Conservation (phyloP, 2,329 filamentous ascomycete species). For the Aspergillus fructus region DNA sequence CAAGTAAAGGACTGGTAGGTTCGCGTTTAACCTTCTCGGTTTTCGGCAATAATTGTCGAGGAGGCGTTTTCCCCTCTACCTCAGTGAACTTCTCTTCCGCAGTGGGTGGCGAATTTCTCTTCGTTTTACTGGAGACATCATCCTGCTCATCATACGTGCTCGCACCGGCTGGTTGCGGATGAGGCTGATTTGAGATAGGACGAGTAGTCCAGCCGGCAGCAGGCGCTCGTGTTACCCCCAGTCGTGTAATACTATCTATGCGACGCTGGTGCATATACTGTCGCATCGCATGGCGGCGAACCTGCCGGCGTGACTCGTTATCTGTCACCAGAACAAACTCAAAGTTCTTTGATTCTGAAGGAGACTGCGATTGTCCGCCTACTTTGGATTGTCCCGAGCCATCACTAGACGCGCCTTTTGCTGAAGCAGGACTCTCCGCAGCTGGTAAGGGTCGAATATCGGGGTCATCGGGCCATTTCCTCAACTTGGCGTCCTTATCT, state of each 20-base stretch:
- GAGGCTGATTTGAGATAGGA: constrained; percentile 9
- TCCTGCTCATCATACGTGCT: constrained; percentile 13
- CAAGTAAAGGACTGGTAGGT: constrained; percentile 7
- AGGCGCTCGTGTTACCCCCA: constrained; percentile 29
- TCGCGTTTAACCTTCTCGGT: constrained; percentile 16
- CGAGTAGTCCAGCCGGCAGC: constrained; percentile 25
- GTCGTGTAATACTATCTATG: constrained; percentile 31
- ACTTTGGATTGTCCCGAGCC: constrained; percentile 3
- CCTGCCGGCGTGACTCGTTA: constrained; percentile 32
- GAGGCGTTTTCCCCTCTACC: constrained; percentile 6
- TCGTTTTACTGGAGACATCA: constrained; percentile 2
- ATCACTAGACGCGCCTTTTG: background rate
- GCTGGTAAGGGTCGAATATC: background rate
- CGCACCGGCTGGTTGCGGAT: background rate
- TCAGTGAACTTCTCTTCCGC: constrained; percentile 8
- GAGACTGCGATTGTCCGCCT: constrained; percentile 4
- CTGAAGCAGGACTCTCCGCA: background rate
- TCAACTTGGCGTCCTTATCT: constrained; percentile 14
- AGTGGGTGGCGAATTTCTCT: constrained; percentile 6
- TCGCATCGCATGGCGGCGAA: constrained; percentile 37
- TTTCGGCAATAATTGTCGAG: constrained; percentile 12
- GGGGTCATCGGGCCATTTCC: constrained; percentile 1
- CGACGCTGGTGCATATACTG: constrained; percentile 36
- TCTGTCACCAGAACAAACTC: constrained; percentile 36
- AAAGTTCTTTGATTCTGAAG: constrained; percentile 26